Evolutionary conservation across 768 basidiomycete genomes (phyloP), one percentile per base, ranked within the genome.

Genomic region (Collybia mongolica): DNA sequence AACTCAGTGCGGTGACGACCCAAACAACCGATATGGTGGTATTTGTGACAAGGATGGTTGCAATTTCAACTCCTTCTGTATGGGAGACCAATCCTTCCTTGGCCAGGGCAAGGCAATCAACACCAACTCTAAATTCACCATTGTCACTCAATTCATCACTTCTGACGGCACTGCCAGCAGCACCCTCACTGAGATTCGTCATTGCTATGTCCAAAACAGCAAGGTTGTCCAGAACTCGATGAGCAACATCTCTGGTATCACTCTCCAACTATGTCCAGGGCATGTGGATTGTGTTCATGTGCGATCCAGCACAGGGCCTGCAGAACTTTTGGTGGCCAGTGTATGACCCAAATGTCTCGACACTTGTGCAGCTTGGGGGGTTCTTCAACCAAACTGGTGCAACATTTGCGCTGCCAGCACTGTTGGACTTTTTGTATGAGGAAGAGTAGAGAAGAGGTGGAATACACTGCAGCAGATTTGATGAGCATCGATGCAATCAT

Each of bases 1-100:
- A n/a, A n/a, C n/a, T n/a, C n/a, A n/a, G n/a, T n/a, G 69, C 47
- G 61, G 64, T 46, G 62, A 55, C 37, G 62, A 54, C 37, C 20
- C 28, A 15, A 58, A 59, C 57, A 57, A 65, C 55, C 54, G 67
- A 38, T 68, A 70, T 61, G 59, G 58, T 54, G 64, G 66, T 37
- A 53, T 69, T 36, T 75, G 73, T 60, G 73, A 75, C 61, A 54
- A 58, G 50, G 71, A 68, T 52, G 72, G 73, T 45, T 75, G 73
- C 62, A 71, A 72, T 58, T 75, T 72, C 72, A 75, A 74, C 66
- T 70, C 73, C 17, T 75, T 59, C 64, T 69, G 73, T 53, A 65
- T 71, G 70, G 73, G 72, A 46, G 56, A 69, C 60, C 43, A 42
- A 5, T 23, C 45, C 35, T 74, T 72, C 70, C 65, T 64, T 59